phyloP scores from a whole-genome alignment of 495 filamentous ascomycete species.

The Aspergillus avenaceus region DNA sequence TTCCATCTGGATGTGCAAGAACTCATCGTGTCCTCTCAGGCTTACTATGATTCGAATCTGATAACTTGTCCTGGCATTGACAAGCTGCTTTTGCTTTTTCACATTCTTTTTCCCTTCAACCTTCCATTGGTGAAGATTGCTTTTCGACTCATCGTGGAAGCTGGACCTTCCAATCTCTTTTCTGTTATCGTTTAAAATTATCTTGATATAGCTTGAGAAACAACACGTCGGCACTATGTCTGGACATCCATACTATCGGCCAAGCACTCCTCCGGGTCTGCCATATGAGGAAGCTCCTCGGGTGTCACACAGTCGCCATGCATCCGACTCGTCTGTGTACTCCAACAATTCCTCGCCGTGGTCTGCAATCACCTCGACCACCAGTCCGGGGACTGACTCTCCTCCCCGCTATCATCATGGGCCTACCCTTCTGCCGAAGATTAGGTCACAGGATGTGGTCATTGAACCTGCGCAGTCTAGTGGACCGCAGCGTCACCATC shows the following conservation, averaged over 20 bases:
- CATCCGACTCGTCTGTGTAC: slow-evolving; percentile 48
- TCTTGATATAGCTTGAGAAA: neutral
- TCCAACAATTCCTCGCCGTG: slow-evolving; percentile 74
- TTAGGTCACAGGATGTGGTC: slow-evolving; percentile 78
- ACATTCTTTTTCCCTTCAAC: neutral
- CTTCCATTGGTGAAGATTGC: slow-evolving; percentile 3
- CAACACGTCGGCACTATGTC: slow-evolving; percentile 34
- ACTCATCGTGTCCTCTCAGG: slow-evolving; percentile 8
- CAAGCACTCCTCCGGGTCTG: slow-evolving; percentile 41
- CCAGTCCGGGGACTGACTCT: slow-evolving; percentile 65
- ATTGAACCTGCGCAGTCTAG: slow-evolving; percentile 49
- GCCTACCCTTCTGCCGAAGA: slow-evolving; percentile 79
- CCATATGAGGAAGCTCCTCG: slow-evolving; percentile 28
- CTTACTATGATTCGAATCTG: slow-evolving; percentile 14
- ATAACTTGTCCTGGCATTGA: slow-evolving; percentile 6
- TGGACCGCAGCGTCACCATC: slow-evolving; percentile 45
- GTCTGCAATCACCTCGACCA: slow-evolving; percentile 66
- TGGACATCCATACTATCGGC: slow-evolving; percentile 42
- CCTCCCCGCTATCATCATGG: slow-evolving; percentile 74
- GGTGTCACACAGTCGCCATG: slow-evolving; percentile 38
- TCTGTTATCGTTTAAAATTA: neutral
- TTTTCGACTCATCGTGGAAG: slow-evolving; percentile 14
- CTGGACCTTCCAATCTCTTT: slow-evolving; percentile 17
- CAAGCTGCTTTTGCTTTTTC: slow-evolving; percentile 6
- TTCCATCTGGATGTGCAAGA: slow-evolving; percentile 19